These are phyloP conservation scores for Phytophthora macrochlamydospora DNA, from an alignment of 352 stramenopile species.

Conservation along the genomic window DNA sequence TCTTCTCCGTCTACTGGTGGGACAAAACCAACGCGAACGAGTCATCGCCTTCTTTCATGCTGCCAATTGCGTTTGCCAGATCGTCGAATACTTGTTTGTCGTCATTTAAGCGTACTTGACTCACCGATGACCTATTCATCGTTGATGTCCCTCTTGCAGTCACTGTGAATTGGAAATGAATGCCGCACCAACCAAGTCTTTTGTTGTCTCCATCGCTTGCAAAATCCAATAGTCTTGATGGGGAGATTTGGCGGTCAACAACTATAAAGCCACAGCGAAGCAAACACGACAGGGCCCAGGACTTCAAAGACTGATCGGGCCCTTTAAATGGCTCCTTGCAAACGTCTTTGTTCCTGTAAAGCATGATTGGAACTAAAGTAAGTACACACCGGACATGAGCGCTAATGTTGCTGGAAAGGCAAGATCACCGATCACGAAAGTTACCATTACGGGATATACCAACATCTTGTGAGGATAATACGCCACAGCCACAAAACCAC, in stretches of 20 bases:
- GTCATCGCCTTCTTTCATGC: too few relatives aligned
- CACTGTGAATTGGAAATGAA: too few relatives aligned
- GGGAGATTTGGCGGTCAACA: too few relatives aligned
- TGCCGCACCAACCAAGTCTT: too few relatives aligned
- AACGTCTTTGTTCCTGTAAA: slow-evolving; percentile 68
- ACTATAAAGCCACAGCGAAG: slow-evolving; percentile 37
- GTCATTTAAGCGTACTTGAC: slow-evolving; percentile 2
- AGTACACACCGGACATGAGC: slow-evolving; percentile 41
- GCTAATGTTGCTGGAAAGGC: slow-evolving; percentile 61
- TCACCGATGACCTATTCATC: too few relatives aligned
- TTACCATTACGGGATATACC: slow-evolving; percentile 46
- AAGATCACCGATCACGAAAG: slow-evolving; percentile 58
- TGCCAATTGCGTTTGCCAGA: too few relatives aligned
- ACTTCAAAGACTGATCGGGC: slow-evolving; percentile 71
- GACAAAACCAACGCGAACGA: too few relatives aligned
- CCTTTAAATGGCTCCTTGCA: slow-evolving; percentile 81
- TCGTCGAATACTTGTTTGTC: background rate
- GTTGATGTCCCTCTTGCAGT: too few relatives aligned
- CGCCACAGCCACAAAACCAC: slow-evolving; percentile 42
- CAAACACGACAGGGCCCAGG: slow-evolving; percentile 63
- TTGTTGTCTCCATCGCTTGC: too few relatives aligned
- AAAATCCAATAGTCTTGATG: too few relatives aligned
- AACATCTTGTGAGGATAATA: slow-evolving; percentile 74
- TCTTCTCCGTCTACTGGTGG: too few relatives aligned
- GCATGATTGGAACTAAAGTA: background rate